phyloP scores from a whole-genome alignment of 768 basidiomycete genomes.

The Tephrocybe sp. region DNA sequence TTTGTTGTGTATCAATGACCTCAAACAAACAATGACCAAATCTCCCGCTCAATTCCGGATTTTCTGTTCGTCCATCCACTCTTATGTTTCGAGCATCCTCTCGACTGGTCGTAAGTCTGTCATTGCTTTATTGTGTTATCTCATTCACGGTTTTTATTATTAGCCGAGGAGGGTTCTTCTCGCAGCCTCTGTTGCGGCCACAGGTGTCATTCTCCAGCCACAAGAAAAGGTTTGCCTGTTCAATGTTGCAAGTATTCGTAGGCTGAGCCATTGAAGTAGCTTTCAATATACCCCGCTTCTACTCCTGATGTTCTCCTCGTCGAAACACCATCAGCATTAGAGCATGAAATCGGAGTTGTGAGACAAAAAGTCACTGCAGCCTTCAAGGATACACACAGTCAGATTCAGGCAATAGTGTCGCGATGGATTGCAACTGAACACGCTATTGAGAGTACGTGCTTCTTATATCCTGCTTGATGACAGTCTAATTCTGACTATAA shows the following conservation, averaged over 20 bases:
- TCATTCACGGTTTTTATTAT: neutral
- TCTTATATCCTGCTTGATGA: neutral
- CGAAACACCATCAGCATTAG: slow-evolving; percentile 73
- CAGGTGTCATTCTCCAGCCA: slow-evolving; percentile 25
- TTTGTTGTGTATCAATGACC: neutral
- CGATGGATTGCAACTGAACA: slow-evolving; percentile 87
- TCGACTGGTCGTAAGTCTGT: slow-evolving; percentile 11
- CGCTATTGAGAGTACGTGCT: slow-evolving; percentile 73
- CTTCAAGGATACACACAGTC: slow-evolving; percentile 54
- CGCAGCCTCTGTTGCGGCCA: slow-evolving; percentile 29
- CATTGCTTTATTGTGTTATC: neutral
- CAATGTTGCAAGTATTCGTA: neutral
- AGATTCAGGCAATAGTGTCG: slow-evolving; percentile 70
- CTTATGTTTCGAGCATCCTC: slow-evolving; percentile 17
- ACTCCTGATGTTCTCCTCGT: slow-evolving; percentile 66
- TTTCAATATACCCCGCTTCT: slow-evolving; percentile 76
- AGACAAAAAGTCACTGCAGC: slow-evolving; percentile 58
- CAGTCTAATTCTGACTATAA: neutral
- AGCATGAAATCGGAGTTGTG: slow-evolving; percentile 70
- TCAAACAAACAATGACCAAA: neutral
- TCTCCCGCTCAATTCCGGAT: slow-evolving; percentile 9
- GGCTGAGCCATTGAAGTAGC: slow-evolving; percentile 42
- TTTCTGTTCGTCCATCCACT: neutral
- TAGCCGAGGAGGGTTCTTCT: slow-evolving; percentile 35
- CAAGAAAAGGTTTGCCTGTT: slow-evolving; percentile 27